Base-by-base conservation (phyloP, 192 early-diverging fungal species). In the Phycomyces blakesleeanus region DNA sequence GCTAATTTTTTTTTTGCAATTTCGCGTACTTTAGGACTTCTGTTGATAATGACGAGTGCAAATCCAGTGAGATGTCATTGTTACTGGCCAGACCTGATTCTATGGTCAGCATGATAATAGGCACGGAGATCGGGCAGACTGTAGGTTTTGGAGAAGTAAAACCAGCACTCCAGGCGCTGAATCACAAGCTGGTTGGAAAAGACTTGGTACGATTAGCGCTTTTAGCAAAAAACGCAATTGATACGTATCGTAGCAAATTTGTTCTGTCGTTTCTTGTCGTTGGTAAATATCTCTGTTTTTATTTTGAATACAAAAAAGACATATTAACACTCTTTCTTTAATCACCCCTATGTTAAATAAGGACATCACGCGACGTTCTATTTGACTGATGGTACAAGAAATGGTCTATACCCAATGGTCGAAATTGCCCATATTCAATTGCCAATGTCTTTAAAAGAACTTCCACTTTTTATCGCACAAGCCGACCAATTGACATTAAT, bases 291-390 rank as follows among this genome's bases (percentile, higher is more conserved):
- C n/a, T n/a, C n/a, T n/a, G n/a, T n/a, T n/a, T 29, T 58, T 58
- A 39, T 58, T 58, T 58, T 58, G 38, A 58, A 58, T 58, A 37
- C 56, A 58, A 58, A 58, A 58, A 58, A 58, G 56, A 58, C 56
- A 41, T 42, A 58, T 42, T 42, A 58, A 42, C 56, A 58, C 56
- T 58, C 40, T 58, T 58, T 58, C 56, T 58, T 55, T 58, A 41
- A 58, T 42, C 40, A n/a, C 40, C 38, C 39, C 40, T 37, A 41
- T 37, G 56, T 58, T 58, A 37, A 58, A 42, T 58, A 42, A 58
- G 38, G 56, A 39, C 56, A 58, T 42, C 56, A 58, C 38, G 56
- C 56, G n/a, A 58, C 56, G 18, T 58, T 41, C 38, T 58, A 58
- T 58, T 58, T 58, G 56, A 58, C 56, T 39, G 56, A 58, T 58